phyloP scores from a whole-genome alignment of 768 basidiomycete species.

The Lactarius trivialis region DNA sequence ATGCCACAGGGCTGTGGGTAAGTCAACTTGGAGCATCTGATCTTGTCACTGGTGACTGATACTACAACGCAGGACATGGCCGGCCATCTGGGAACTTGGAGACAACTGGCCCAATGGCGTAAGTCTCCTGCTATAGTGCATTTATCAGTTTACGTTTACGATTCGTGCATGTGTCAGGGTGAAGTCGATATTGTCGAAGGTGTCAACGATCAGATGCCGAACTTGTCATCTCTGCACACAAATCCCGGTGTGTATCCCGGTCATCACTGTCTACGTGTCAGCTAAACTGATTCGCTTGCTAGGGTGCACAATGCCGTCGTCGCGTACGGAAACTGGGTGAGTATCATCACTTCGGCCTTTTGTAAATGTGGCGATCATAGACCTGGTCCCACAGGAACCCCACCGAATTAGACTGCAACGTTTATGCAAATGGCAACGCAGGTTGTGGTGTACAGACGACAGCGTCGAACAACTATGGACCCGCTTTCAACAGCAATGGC shows the following conservation, averaged over 20 bases:
- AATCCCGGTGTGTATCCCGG: constrained; percentile 25
- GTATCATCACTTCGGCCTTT: constrained; percentile 6
- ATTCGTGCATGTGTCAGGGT: constrained; percentile 33
- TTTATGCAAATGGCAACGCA: constrained; percentile 40
- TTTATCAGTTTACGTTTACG: constrained; percentile 6
- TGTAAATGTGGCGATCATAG: background rate
- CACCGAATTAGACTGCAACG: constrained; percentile 43
- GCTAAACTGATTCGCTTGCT: constrained; percentile 14
- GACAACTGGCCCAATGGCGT: constrained; percentile 45
- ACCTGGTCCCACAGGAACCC: constrained; percentile 27
- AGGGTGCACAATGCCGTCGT: constrained; percentile 51
- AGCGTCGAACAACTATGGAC: constrained; percentile 45
- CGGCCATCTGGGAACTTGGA: constrained; percentile 52
- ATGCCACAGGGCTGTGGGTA: constrained; percentile 58
- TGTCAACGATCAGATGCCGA: constrained; percentile 49
- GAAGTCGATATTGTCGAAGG: constrained; percentile 52
- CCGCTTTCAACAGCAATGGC: constrained; percentile 49
- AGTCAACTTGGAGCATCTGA: constrained; percentile 21
- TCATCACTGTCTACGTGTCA: background rate
- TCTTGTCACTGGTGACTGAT: constrained; percentile 8
- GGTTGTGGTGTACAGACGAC: constrained; percentile 48
- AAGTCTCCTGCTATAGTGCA: constrained; percentile 14
- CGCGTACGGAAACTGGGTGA: constrained; percentile 43
- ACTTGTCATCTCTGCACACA: constrained; percentile 53
- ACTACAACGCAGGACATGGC: constrained; percentile 35